Evolutionary conservation across 495 filamentous ascomycete species (phyloP).

Genomic region (Parachaetomium inaequale): DNA sequence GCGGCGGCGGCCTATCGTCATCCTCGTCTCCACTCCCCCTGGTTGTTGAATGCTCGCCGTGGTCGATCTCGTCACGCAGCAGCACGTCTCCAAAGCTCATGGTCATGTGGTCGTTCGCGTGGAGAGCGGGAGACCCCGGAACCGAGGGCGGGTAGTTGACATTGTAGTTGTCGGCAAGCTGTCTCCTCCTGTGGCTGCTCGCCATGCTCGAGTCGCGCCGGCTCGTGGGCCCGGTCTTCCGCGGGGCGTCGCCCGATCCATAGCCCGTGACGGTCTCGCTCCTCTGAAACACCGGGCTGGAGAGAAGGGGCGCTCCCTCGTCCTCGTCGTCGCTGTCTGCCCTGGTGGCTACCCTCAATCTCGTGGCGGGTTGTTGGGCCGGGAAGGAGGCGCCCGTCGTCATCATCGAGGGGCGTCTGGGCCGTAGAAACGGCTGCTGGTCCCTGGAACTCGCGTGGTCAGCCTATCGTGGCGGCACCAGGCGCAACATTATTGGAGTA

Average conservation of each 20-base stretch:
- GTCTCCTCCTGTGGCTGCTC: conserved; percentile 34
- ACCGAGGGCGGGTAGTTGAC: conserved; percentile 97
- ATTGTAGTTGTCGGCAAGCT: conserved; percentile 57
- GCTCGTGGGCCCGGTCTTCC: conserved; percentile 28
- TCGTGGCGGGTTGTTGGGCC: conserved; percentile 33
- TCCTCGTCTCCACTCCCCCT: conserved; percentile 34
- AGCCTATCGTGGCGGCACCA: conserved; percentile 1
- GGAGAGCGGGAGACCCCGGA: conserved; percentile 68
- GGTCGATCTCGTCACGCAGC: conserved; percentile 56
- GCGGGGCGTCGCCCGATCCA: conserved; percentile 35
- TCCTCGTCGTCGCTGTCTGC: conserved; percentile 44
- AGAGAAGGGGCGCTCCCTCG: conserved; percentile 60
- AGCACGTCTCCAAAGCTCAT: conserved; percentile 79
- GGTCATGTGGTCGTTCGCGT: conserved; percentile 41
- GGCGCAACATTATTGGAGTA: not conserved
- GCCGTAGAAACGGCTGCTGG: conserved; percentile 63
- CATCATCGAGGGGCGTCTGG: conserved; percentile 57
- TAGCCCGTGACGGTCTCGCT: conserved; percentile 36
- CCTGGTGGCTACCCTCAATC: conserved; percentile 30
- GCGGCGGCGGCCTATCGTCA: conserved; percentile 34
- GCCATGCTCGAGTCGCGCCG: conserved; percentile 42
- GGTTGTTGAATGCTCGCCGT: conserved; percentile 25
- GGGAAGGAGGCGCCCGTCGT: conserved; percentile 37
- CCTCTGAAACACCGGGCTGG: conserved; percentile 34
- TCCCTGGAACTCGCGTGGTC: conserved; percentile 46